phyloP scores from a whole-genome alignment of 352 stramenopile species.

The Globisporangium emineosum region DNA sequence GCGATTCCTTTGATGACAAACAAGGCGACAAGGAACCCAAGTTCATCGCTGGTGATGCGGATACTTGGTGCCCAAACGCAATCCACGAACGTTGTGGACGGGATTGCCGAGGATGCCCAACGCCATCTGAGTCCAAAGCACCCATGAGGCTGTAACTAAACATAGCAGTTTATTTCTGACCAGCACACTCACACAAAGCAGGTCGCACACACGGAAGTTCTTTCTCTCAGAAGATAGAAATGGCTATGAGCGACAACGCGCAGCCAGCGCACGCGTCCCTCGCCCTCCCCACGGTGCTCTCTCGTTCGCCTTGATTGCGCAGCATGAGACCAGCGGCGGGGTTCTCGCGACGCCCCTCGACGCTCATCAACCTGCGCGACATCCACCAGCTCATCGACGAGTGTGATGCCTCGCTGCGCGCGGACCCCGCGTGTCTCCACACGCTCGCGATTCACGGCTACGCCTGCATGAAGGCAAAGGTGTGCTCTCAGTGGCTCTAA shows the following conservation, averaged over 20 bases:
- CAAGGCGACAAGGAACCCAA: background rate
- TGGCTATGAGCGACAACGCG: background rate
- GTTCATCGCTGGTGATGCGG: background rate
- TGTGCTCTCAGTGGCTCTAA: background rate
- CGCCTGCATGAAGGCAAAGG: conserved; percentile 68
- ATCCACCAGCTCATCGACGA: conserved; percentile 56
- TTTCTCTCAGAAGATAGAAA: background rate
- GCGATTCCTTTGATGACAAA: background rate
- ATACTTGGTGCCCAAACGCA: background rate
- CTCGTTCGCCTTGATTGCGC: background rate
- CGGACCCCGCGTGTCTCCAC: conserved; percentile 51
- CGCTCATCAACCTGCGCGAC: conserved; percentile 31
- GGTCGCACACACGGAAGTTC: background rate
- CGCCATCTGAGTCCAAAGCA: too few species aligned
- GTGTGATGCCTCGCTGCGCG: conserved; percentile 40
- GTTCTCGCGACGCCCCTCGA: conserved; percentile 19
- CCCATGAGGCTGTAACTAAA: too few species aligned
- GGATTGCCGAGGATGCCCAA: background rate
- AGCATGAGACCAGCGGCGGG: background rate
- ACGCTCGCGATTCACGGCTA: conserved; percentile 60
- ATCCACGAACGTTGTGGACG: background rate
- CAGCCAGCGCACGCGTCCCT: background rate
- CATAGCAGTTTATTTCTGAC: conserved; percentile 3
- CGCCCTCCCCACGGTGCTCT: background rate
- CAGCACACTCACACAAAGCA: background rate